Percentiles rank a stretch among this genome's conserved stretches.
Evolutionary conservation across 139 green algal species (phyloP).

Genomic region (Dunaliella sp.): DNA sequence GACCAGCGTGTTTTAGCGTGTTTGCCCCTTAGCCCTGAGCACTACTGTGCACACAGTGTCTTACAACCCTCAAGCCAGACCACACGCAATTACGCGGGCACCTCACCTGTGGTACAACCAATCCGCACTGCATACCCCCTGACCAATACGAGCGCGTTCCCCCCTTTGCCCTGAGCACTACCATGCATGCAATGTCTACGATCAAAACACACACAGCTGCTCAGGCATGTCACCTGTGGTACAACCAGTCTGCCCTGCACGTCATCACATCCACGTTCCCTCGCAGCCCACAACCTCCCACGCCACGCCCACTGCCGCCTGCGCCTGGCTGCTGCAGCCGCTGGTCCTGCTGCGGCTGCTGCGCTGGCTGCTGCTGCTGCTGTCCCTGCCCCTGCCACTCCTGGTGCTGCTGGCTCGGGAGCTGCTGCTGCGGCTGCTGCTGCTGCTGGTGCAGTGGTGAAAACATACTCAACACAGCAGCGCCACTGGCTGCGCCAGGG

Average conservation of each 20-base stretch:
- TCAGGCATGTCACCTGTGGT: constrained; percentile 59
- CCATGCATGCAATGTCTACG: no score
- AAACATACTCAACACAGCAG: neutral
- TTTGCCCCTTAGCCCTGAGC: no score
- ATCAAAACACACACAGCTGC: no score
- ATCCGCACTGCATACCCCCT: constrained; percentile 71
- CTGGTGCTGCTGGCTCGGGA: constrained; percentile 1
- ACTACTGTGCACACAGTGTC: no score
- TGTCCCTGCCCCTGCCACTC: neutral
- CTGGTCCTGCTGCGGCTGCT: constrained; percentile 17
- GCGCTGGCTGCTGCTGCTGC: constrained; percentile 10
- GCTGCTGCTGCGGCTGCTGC: constrained; percentile 4
- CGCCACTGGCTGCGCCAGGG: neutral
- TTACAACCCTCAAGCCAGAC: no score
- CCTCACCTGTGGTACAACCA: constrained; percentile 68
- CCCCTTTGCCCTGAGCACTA: no score
- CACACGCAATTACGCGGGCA: no score
- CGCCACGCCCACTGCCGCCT: neutral
- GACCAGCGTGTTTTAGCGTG: no score
- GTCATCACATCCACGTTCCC: constrained; percentile 72
- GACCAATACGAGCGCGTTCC: no score
- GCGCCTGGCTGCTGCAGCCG: constrained; percentile 3
- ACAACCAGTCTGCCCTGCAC: constrained; percentile 72
- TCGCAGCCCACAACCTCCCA: constrained; percentile 61
- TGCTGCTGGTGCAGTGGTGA: neutral